These are phyloP conservation scores for Candida easanensis DNA, from an alignment of 805 yeast genomes.

Conservation along the genomic window DNA sequence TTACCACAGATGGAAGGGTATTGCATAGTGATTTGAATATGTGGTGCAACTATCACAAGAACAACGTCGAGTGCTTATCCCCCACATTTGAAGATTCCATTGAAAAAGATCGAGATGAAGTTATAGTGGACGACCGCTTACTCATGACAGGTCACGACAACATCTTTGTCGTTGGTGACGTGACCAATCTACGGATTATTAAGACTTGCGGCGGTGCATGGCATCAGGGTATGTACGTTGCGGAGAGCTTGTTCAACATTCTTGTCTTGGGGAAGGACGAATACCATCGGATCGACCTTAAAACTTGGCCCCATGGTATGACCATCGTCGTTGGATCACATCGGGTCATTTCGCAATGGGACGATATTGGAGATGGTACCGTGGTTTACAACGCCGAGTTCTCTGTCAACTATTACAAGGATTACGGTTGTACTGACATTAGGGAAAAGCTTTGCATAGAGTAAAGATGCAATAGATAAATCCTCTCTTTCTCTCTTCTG, in stretches of 20 bases:
- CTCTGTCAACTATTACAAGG: slow-evolving; percentile 30
- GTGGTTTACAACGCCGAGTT: slow-evolving; percentile 26
- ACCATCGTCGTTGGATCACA: slow-evolving; percentile 28
- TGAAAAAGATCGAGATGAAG: slow-evolving; percentile 22
- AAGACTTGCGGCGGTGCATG: slow-evolving; percentile 42
- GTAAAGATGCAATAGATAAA: neutral
- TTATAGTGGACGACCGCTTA: slow-evolving; percentile 26
- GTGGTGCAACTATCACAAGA: slow-evolving; percentile 37
- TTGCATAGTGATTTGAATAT: slow-evolving; percentile 32
- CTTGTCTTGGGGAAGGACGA: slow-evolving; percentile 12
- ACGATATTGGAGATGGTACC: slow-evolving; percentile 28
- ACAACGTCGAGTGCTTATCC: slow-evolving; percentile 32
- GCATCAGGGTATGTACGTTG: slow-evolving; percentile 24
- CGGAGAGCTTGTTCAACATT: slow-evolving; percentile 19
- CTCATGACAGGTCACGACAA: slow-evolving; percentile 26
- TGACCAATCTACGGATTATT: slow-evolving; percentile 34
- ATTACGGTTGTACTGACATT: slow-evolving; percentile 25
- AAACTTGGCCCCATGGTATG: slow-evolving; percentile 24
- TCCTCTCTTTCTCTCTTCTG: neutral
- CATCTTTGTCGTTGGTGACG: slow-evolving; percentile 38
- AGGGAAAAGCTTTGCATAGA: slow-evolving; percentile 13
- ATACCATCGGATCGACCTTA: slow-evolving; percentile 16
- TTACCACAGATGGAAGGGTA: slow-evolving; percentile 27
- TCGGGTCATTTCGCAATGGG: slow-evolving; percentile 22
- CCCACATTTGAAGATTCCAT: slow-evolving; percentile 25